Conservation (phyloP, 306 rosid genomes). For the Quercus rubra region DNA sequence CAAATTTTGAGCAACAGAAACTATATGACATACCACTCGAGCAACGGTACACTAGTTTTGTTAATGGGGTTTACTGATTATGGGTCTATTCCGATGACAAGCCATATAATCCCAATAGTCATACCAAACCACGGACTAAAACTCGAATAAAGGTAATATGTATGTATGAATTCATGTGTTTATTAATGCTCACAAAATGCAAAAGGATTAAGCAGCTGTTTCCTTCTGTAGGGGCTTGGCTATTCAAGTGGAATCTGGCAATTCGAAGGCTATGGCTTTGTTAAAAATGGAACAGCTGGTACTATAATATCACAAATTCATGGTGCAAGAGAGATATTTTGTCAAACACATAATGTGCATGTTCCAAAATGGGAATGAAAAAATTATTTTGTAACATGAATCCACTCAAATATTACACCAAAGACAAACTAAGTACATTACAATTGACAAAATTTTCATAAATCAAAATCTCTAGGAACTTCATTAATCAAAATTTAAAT, state of each 20-base stretch:
- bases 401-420: too few species aligned
- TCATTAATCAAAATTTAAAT: too few species aligned
- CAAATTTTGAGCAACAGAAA: slow-evolving; percentile 28
- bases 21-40: slow-evolving; percentile 20
- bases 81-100: slow-evolving; percentile 19
- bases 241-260: slow-evolving; percentile 26
- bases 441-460: too few species aligned
- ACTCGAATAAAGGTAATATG: neutral
- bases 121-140: neutral
- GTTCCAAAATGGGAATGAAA: too few species aligned
- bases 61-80: slow-evolving; percentile 8
- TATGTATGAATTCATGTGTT: neutral
- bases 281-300: slow-evolving; percentile 1
- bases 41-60: slow-evolving; percentile 13
- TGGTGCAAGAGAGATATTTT: slow-evolving; percentile 12
- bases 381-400: too few species aligned
- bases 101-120: neutral
- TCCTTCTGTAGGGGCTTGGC: slow-evolving; percentile 7
- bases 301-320: slow-evolving; percentile 25
- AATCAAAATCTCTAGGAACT: too few species aligned
- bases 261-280: slow-evolving; percentile 18
- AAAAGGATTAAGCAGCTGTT: neutral
- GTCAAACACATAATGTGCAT: too few species aligned
- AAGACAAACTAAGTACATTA: too few species aligned
- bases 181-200: neutral